Base-by-base conservation (phyloP, 2,329 filamentous ascomycete genomes). In the Aspergillus alliaceus region DNA sequence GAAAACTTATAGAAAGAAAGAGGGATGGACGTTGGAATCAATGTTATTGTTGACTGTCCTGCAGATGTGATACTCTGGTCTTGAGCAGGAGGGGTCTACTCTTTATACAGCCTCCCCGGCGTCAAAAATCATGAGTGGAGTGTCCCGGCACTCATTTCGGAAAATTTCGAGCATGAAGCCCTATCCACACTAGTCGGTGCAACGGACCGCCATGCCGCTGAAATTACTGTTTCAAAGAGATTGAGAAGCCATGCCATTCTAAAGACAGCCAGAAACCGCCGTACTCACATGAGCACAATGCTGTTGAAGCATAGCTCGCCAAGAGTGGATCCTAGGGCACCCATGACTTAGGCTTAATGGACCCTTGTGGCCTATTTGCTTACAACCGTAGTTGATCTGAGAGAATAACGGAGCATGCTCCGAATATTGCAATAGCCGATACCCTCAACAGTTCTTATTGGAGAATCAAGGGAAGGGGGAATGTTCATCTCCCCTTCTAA, bases 21-120 rank as follows among this genome's bases (percentile, higher is more conserved):
- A 24, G 27, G 9, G 27, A 27, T 27, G 29, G 59, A 55, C 9
- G 27, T 27, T 53, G 20, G 60, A 22, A 22, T 53, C 37, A n/a
- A 27, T 59, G 35, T 53, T 56, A 27, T 32, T 57, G 58, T 60
- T 60, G 37, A 62, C 66, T 70, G 68, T 58, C 66, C 66, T 62
- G 67, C 63, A 68, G 66, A 64, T 59, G 53, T 67, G 57, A 61
- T 64, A 51, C 60, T 56, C 48, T 50, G 18, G 56, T 50, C 46
- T 20, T 25, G 27, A 15, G 32, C 12, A 46, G 54, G 39, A 39
- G 27, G 40, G 31, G 20, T 15, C 2, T 32, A 27, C 27, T 51
- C 51, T 56, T 66, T 70, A 67, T 70, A 69, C 66, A 63, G 32
- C 39, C 52, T 42, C 31, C 18, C 20, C 39, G 11, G 3, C 9